Base-by-base conservation (phyloP, 345 rosid species). In the Odontarrhena argentea region DNA sequence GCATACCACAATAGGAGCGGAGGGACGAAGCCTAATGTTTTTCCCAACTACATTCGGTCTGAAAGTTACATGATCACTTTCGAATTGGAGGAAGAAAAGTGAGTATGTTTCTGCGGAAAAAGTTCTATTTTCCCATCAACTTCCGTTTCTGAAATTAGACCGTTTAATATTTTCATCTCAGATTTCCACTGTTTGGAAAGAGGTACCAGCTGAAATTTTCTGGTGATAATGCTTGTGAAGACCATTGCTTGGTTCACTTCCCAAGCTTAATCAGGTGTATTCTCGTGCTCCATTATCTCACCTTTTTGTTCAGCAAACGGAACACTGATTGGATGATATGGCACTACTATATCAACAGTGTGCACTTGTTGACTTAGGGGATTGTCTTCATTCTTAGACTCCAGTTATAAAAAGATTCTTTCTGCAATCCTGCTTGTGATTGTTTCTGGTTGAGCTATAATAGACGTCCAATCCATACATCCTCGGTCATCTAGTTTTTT, bases 71-170 rank as follows among this genome's bases (percentile, higher is more conserved):
- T 87, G 89, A 94, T 91, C 79, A 84, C 91, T 63, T 94, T 94
- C 40, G 97, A 91, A 85, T 76, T 88, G 13, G 95, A 91, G 80
- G 99, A 94, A 84, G 97, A 94, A 79, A 94, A 91, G 99, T 94
- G 82, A 47, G 81, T 53, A 22, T 25, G 18, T 37, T 3, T 48
- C 55, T 51, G 2, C 36, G 9, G n/a, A 9, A 35, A 24, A 2
- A 28, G 32, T 7, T 0, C 38, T 35, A 30, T 47, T 46, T 54
- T 53, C 4, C 56, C 13, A 35, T 9, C 18, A 9, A 24, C 6
- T 56, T 69, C 25, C 9, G 50, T 37, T 50, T 34, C 48, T 52
- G 51, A 51, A 14, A 30, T 53, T 60, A 56, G 53, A 65, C 42
- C 22, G 49, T 38, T 60, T 60, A 52, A 15, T 14, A 15, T 37